phyloP scores from a whole-genome alignment of 2,329 filamentous ascomycete species.

The Pyrenochaeta sp. region DNA sequence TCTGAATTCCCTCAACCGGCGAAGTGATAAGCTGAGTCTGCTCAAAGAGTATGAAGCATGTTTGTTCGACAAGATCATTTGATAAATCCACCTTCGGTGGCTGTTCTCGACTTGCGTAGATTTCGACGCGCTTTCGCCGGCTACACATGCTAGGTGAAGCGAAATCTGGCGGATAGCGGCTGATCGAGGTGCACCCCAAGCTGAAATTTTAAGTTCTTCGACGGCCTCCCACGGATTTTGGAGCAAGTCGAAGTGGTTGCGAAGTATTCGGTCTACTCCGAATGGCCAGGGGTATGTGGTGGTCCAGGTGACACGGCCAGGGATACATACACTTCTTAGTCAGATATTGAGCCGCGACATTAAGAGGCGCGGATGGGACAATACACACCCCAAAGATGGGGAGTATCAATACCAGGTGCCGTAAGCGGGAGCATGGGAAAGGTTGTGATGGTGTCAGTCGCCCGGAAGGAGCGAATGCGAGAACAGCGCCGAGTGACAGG shows the following conservation, averaged over 20 bases:
- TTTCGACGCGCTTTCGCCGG: not conserved
- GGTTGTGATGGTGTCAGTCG: constrained; percentile 4
- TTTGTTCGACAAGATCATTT: no score
- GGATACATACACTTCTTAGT: constrained; percentile 36
- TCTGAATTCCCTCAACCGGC: not conserved
- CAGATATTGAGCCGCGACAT: constrained; percentile 30
- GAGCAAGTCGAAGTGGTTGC: not conserved
- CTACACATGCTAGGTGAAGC: not conserved
- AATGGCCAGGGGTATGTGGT: constrained; percentile 11
- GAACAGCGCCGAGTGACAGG: not conserved
- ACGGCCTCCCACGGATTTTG: constrained; percentile 1
- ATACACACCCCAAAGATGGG: not conserved
- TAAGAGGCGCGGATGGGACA: constrained; percentile 7
- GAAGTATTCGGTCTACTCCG: constrained; percentile 8
- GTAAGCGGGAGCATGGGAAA: constrained; percentile 1
- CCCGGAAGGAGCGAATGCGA: not conserved
- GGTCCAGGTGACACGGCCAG: constrained; percentile 24
- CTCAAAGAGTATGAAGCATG: no score
- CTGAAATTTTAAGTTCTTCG: constrained; percentile 5
- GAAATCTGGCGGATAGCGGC: not conserved
- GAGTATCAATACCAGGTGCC: not conserved
- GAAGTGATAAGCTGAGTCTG: constrained; percentile 1
- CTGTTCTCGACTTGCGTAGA: no score
- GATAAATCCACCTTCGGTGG: no score
- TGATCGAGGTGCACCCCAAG: not conserved